Conservation (phyloP, 495 filamentous ascomycete genomes). For the Clavariopsis aquatica region DNA sequence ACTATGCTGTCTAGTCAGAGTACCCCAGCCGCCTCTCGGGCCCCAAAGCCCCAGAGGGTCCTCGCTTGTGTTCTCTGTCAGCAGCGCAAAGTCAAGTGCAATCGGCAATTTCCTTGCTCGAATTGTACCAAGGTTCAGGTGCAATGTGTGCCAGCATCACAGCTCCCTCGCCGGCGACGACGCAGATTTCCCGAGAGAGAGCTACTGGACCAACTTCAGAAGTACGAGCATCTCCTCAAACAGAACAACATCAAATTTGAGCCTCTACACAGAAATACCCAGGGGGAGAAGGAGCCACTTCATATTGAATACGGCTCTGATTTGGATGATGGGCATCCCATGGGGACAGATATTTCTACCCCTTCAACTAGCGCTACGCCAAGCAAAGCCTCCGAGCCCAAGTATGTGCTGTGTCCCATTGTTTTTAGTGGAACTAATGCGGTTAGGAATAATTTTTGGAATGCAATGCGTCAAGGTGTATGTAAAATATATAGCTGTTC, state of each 20-base stretch:
- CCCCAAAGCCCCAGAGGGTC: constrained; percentile 46
- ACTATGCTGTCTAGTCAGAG: too few relatives aligned
- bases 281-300: constrained; percentile 29
- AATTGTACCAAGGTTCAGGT: constrained; percentile 50
- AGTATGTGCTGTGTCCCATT: constrained; percentile 41
- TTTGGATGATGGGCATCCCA: too few relatives aligned
- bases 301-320: not conserved
- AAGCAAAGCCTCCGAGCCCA: constrained; percentile 46
- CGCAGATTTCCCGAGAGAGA: constrained; percentile 58
- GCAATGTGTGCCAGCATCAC: constrained; percentile 54
- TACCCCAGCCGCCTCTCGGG: too few relatives aligned
- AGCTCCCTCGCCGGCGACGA: constrained; percentile 48
- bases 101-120: constrained; percentile 57
- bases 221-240: constrained; percentile 56
- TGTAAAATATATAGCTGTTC: constrained; percentile 22
- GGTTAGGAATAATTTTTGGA: constrained; percentile 52
- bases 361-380: constrained; percentile 40
- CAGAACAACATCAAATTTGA: constrained; percentile 56
- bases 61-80: constrained; percentile 61
- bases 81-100: constrained; percentile 61
- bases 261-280: constrained; percentile 49
- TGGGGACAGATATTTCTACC: not conserved
- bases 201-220: constrained; percentile 54
- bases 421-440: constrained; percentile 33
- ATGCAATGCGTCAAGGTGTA: constrained; percentile 54